A percentile compares a stretch with the other conserved stretches of the same genome.
Evolutionary conservation across 2,329 filamentous ascomycete genomes (phyloP).

Genomic region (Talaromyces sp.): DNA sequence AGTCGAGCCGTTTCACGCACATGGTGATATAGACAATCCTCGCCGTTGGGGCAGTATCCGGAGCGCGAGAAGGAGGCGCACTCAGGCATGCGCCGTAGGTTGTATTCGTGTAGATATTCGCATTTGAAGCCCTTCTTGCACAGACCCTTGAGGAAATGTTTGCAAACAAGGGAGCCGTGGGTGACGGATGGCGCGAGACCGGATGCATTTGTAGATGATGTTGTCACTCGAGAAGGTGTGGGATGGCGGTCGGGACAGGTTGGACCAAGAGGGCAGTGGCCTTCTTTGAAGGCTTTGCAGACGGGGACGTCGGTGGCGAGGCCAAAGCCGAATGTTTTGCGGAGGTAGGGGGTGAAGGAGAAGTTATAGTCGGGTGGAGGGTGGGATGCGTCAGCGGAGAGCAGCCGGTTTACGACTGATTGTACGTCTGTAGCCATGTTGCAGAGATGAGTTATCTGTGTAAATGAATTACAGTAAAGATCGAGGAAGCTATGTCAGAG

Average conservation of each 20-base stretch:
- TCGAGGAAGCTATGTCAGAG: background rate
- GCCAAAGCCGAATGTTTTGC: slow-evolving; percentile 77
- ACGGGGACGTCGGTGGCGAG: slow-evolving; percentile 73
- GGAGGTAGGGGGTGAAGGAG: slow-evolving; percentile 81
- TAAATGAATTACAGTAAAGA: background rate
- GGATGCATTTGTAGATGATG: slow-evolving; percentile 43
- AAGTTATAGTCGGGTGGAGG: slow-evolving; percentile 58
- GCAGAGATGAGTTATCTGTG: background rate
- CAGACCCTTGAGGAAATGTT: slow-evolving; percentile 94
- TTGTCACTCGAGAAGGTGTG: slow-evolving; percentile 45
- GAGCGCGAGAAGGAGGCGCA: slow-evolving; percentile 95
- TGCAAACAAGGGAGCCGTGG: slow-evolving; percentile 74
- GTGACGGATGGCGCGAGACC: slow-evolving; percentile 41
- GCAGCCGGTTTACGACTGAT: slow-evolving; percentile 31
- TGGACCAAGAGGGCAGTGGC: slow-evolving; percentile 81
- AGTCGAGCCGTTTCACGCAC: slow-evolving; percentile 77
- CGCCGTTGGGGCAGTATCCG: slow-evolving; percentile 92
- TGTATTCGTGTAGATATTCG: slow-evolving; percentile 98
- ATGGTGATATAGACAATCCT: slow-evolving; percentile 92
- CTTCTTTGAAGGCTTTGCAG: slow-evolving; percentile 81
- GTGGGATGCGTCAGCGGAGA: slow-evolving; percentile 36
- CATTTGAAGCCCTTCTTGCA: slow-evolving; percentile 97
- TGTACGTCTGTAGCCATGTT: slow-evolving; percentile 36
- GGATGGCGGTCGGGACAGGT: slow-evolving; percentile 81
- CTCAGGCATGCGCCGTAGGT: slow-evolving; percentile 95